phyloP scores from a whole-genome alignment of 2,329 filamentous ascomycete species.

The Botrytis byssoidea region DNA sequence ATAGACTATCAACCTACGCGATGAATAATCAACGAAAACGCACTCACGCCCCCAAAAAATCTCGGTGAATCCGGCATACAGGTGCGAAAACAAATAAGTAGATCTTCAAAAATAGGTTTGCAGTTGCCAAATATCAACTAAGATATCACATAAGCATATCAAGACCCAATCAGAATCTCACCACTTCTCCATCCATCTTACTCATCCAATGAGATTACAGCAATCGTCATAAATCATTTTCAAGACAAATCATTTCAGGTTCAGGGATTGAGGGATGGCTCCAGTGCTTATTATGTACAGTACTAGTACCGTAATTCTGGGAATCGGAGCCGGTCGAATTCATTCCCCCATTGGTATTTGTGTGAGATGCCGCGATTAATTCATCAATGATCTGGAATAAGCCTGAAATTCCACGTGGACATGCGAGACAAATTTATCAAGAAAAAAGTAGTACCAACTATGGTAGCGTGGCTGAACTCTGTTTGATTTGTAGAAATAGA shows the following conservation, averaged over 20 bases:
- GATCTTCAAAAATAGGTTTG: not conserved
- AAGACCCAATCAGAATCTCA: not conserved
- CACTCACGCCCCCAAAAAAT: not conserved
- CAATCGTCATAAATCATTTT: not conserved
- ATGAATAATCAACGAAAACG: not conserved
- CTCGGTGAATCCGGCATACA: not conserved
- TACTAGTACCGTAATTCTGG: not conserved
- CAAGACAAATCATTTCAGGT: not conserved
- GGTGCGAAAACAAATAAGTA: not conserved
- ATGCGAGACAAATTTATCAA: not conserved
- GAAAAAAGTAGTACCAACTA: not conserved
- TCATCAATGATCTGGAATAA: not conserved
- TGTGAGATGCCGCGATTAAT: not conserved
- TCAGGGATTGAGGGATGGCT: not conserved
- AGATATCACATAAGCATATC: not conserved
- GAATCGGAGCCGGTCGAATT: not conserved
- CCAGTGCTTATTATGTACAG: not conserved
- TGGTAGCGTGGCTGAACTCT: not conserved
- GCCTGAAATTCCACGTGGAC: not conserved
- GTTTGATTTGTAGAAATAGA: not conserved
- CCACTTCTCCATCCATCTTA: not conserved
- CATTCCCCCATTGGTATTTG: not conserved
- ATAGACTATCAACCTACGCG: not conserved
- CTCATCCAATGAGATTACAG: not conserved
- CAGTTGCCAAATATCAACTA: not conserved